These are phyloP conservation scores for Nicotiana otophora DNA, from an alignment of 257 asterid species.

Conservation along the genomic window DNA sequence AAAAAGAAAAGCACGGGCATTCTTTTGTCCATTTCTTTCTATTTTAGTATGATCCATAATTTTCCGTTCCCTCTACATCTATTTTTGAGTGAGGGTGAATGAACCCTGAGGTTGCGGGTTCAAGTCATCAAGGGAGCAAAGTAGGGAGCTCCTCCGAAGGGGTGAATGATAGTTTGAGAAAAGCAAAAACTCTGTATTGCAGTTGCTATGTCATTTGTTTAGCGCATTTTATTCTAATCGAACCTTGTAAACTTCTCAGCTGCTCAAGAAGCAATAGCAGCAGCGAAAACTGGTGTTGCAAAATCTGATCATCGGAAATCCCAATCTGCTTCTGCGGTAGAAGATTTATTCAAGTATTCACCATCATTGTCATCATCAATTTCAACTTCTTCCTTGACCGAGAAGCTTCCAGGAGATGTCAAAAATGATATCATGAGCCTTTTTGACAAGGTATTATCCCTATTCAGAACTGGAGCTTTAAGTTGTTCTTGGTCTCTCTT, in stretches of 20 bases:
- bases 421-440: slow-evolving; percentile 94
- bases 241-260: slow-evolving; percentile 41
- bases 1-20: background rate
- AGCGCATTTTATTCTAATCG: background rate
- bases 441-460: slow-evolving; percentile 71
- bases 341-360: slow-evolving; percentile 70
- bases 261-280: slow-evolving; percentile 48
- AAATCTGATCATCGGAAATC: slow-evolving; percentile 40
- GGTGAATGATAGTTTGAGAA: background rate
- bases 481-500: background rate
- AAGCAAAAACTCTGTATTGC: background rate
- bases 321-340: slow-evolving; percentile 57
- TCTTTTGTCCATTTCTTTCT: background rate
- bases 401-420: slow-evolving; percentile 63
- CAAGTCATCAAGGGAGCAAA: no score
- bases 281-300: slow-evolving; percentile 34
- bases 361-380: slow-evolving; percentile 31
- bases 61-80: background rate
- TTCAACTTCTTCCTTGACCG: slow-evolving; percentile 37
- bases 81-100: background rate
- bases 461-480: background rate
- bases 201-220: background rate
- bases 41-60: background rate
- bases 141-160: background rate
- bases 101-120: no score